phyloP scores from a whole-genome alignment of 2,329 filamentous ascomycete genomes.

The Colletotrichum sp. region DNA sequence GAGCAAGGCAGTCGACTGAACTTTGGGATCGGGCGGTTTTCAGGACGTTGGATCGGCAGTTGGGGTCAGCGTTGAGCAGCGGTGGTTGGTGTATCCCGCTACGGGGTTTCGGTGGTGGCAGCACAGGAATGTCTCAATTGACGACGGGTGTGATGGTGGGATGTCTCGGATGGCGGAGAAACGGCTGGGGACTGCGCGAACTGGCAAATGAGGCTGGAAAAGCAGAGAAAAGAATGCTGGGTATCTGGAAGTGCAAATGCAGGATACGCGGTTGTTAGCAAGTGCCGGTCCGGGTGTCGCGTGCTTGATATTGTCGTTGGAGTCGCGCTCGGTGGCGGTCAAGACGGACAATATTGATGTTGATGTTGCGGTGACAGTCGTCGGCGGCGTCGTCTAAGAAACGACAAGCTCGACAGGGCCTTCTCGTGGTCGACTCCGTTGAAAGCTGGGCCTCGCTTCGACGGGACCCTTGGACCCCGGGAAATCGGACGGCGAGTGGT shows the following conservation, averaged over 20 bases:
- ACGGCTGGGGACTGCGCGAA: not conserved
- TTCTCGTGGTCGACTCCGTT: not conserved
- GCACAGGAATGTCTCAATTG: conserved; percentile 18
- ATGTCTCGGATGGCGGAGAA: not conserved
- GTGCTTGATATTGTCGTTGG: not conserved
- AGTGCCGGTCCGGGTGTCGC: not conserved
- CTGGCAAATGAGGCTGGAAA: not conserved
- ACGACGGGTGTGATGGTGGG: not conserved
- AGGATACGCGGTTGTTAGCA: not conserved
- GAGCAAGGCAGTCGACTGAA: not conserved
- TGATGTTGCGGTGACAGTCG: not conserved
- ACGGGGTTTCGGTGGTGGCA: not conserved
- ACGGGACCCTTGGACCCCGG: not conserved
- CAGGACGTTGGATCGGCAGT: not conserved
- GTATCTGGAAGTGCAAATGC: conserved; percentile 4
- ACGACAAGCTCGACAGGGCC: not conserved
- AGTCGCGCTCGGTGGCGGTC: not conserved
- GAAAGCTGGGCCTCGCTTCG: not conserved
- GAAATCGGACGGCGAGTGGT: not conserved
- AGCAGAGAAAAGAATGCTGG: not conserved
- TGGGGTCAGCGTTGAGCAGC: not conserved
- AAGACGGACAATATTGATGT: not conserved
- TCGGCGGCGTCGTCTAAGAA: not conserved
- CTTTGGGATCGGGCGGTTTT: not conserved
- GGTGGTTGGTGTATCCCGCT: not conserved